These are phyloP conservation scores for Yarrowia divulgata DNA, from an alignment of 805 yeast species.

Conservation along the genomic window DNA sequence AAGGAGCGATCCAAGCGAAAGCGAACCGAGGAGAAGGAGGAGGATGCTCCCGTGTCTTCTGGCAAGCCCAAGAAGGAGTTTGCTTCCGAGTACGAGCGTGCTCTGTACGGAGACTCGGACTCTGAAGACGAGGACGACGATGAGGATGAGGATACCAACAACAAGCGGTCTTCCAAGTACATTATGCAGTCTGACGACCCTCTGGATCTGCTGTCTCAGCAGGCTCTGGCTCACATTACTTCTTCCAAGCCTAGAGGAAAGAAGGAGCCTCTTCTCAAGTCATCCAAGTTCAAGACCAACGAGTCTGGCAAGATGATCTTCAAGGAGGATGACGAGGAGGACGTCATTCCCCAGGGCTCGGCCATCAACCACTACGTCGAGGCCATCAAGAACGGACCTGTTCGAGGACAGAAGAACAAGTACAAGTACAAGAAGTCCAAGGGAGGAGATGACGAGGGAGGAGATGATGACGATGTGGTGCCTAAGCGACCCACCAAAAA, in stretches of 20 bases:
- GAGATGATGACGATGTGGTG: slow-evolving; percentile 51
- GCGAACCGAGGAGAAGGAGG: slow-evolving; percentile 55
- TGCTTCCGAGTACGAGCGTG: slow-evolving; percentile 91
- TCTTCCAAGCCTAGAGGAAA: slow-evolving; percentile 79
- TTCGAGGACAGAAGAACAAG: slow-evolving; percentile 90
- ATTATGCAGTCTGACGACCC: slow-evolving; percentile 83
- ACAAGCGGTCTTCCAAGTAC: slow-evolving; percentile 53
- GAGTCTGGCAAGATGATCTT: slow-evolving; percentile 74
- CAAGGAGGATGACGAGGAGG: slow-evolving; percentile 54
- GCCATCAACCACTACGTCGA: slow-evolving; percentile 93
- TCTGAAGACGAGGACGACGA: slow-evolving; percentile 65
- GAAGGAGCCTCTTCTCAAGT: slow-evolving; percentile 41
- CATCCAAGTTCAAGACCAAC: slow-evolving; percentile 55
- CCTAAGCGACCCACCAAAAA: slow-evolving; percentile 25
- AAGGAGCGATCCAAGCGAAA: slow-evolving; percentile 85
- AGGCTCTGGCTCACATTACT: slow-evolving; percentile 85
- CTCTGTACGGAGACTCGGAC: slow-evolving; percentile 76
- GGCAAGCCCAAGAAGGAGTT: slow-evolving; percentile 54
- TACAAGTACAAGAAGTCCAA: slow-evolving; percentile 79
- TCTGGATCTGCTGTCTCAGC: slow-evolving; percentile 84
- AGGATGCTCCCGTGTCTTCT: slow-evolving; percentile 48
- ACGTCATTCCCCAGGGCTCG: slow-evolving; percentile 42
- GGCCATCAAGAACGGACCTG: slow-evolving; percentile 91
- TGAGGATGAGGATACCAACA: slow-evolving; percentile 50
- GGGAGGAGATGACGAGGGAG: slow-evolving; percentile 63